Conservation (phyloP, 805 yeast genomes). For the Hanseniaspora clermontiae region DNA sequence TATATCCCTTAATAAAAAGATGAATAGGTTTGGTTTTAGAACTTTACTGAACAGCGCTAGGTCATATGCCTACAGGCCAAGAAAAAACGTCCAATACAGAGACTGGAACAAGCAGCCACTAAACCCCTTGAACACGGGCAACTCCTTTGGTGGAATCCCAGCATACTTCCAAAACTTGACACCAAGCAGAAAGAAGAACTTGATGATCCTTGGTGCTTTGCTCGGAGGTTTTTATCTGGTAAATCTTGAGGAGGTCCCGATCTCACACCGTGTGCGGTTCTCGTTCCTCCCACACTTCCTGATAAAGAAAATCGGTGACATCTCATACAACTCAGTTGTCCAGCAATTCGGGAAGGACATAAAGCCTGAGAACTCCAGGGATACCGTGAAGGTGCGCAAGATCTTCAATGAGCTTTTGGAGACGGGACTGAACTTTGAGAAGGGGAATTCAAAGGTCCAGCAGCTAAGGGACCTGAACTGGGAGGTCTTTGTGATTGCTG, state of each 20-base stretch:
- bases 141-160: neutral
- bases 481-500: constrained; percentile 69
- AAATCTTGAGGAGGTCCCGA: constrained; percentile 68
- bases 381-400: constrained; percentile 39
- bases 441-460: neutral
- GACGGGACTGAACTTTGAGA: constrained; percentile 27
- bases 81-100: neutral
- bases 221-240: constrained; percentile 34
- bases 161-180: neutral
- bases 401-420: constrained; percentile 55
- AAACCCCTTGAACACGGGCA: neutral
- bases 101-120: neutral
- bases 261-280: constrained; percentile 57
- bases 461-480: constrained; percentile 35
- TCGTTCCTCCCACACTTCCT: constrained; percentile 57
- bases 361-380: constrained; percentile 53
- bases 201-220: constrained; percentile 28
- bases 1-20: no score
- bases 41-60: neutral
- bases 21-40: neutral
- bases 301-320: constrained; percentile 51
- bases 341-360: constrained; percentile 39
- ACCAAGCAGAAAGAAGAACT: constrained; percentile 20
- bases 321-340: constrained; percentile 50
- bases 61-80: neutral